Evolutionary conservation across 495 filamentous ascomycete species (phyloP), one percentile per base, ranked within the genome.

Genomic region (Ramalina intermedia): DNA sequence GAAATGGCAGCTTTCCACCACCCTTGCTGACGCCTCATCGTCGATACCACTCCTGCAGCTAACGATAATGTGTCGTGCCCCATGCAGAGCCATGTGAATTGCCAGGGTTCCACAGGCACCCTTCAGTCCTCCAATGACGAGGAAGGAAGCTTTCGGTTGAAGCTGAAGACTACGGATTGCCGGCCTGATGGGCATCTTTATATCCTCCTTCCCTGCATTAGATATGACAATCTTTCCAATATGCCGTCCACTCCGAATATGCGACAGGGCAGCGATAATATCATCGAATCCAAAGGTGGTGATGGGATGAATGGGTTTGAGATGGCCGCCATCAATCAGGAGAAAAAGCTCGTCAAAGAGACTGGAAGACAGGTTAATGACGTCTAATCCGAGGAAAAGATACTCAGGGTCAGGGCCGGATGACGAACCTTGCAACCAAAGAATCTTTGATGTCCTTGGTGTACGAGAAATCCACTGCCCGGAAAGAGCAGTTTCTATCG

Each of bases 201-300:
- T 18, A 16, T 50, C 33, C 9, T 41, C 6, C 1, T 47, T 23
- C n/a, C 1, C 20, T 14, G 33, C 42, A 43, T 58, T 50, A 6
- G 47, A 53, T 17, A 74, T 60, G 16, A 74, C 63, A 0, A 74
- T 58, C 46, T 75, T 76, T 4, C 72, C 71, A 5, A 69, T 62
- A 41, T 70, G 69, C 0, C 54, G 44, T 8, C 66, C 69, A 13
- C 46, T 27, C 4, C 63, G 64, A 47, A 76, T 63, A 40, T 55
- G 60, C 0, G 48, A 24, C 23, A 70, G 58, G 0, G 66, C 66
- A 5, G 51, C 46, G 2, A 41, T 26, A 0, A 60, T 49, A 0
- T 58, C 29, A 8, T 47, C 44, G 41, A 60, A 55, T 0, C 18
- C 24, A 44, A 61, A 67, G 4, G 48, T 51, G 4, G 48, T 61